These are phyloP conservation scores for Tuber aestivum DNA, from an alignment of 495 filamentous ascomycete genomes.

Conservation along the genomic window DNA sequence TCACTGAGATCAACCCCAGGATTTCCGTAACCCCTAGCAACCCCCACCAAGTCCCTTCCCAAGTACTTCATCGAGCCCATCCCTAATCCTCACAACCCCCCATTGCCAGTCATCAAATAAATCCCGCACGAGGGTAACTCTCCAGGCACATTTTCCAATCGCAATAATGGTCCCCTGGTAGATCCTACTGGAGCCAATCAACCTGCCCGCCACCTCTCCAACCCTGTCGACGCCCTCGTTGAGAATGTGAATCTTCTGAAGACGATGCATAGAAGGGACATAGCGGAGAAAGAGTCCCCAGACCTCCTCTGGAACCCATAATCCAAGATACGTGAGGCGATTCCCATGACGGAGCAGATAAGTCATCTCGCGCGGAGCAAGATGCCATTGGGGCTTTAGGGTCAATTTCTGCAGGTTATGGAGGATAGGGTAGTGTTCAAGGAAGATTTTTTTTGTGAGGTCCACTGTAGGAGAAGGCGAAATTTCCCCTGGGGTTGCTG, in stretches of 20 bases:
- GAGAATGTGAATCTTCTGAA: neutral
- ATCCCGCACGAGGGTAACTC: neutral
- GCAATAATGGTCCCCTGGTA: neutral
- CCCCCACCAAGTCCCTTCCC: slow-evolving; percentile 2
- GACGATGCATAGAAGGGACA: neutral
- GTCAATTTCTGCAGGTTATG: neutral
- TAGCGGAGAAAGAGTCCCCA: neutral
- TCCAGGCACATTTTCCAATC: neutral
- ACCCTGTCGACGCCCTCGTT: neutral
- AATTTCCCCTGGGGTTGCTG: neutral
- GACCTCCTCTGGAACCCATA: neutral
- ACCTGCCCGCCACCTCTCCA: neutral
- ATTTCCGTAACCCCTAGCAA: neutral
- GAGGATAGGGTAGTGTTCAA: neutral
- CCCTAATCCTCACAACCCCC: neutral
- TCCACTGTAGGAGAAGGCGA: neutral
- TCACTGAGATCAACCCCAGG: neutral
- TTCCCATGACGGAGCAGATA: neutral
- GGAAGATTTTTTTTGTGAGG: neutral
- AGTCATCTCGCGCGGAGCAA: neutral
- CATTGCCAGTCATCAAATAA: neutral
- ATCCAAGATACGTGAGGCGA: neutral
- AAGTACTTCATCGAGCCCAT: neutral
- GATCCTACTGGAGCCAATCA: neutral
- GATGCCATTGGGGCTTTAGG: neutral